Base-by-base conservation (phyloP, 495 filamentous ascomycete species). In the Penicillium salamii region DNA sequence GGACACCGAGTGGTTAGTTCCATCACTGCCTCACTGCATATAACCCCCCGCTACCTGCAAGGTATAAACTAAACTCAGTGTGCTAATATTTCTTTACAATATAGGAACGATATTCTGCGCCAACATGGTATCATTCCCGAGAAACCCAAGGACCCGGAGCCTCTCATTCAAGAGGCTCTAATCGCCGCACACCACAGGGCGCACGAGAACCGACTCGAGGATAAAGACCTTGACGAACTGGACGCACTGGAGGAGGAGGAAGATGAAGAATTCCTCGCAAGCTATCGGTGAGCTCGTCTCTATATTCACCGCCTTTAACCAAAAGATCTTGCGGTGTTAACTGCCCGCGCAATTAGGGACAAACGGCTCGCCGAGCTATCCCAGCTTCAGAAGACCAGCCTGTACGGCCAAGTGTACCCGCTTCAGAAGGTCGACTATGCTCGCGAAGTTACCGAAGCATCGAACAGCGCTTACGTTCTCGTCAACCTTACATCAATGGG, bases 31-130 rank as follows among this genome's bases (percentile, higher is more conserved):
- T n/a, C 23, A 28, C 18, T 53, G 28, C 56, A 18, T 23, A 40
- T 39, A 32, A n/a, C n/a, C 42, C 47, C 48, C 52, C 49, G 38
- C 50, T 18, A 32, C n/a, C 35, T 18, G 44, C 19, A 38, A 54
- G 40, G 42, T 54, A 55, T 52, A 34, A 31, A 32, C 48, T 37
- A 17, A 20, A 38, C 18, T 38, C 23, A 32, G 7, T 45, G 17
- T 39, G 45, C 29, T 47, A 26, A 17, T 29, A 41, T 17, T 43
- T 42, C 18, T 34, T 5, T 14, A 33, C 38, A 5, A 35, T 49
- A 43, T 64, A 97, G 91, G 92, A 99, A 99, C 62, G 93, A 99
- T 53, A 99, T 99, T 61, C 88, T 99, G 41, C 89, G 93, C 46
- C 91, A 95, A 66, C 90, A 97, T 71, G 88, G 89, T 33, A 75